These are phyloP conservation scores for Syzygium malaccense DNA, from an alignment of 441 rosid genomes.

Conservation along the genomic window DNA sequence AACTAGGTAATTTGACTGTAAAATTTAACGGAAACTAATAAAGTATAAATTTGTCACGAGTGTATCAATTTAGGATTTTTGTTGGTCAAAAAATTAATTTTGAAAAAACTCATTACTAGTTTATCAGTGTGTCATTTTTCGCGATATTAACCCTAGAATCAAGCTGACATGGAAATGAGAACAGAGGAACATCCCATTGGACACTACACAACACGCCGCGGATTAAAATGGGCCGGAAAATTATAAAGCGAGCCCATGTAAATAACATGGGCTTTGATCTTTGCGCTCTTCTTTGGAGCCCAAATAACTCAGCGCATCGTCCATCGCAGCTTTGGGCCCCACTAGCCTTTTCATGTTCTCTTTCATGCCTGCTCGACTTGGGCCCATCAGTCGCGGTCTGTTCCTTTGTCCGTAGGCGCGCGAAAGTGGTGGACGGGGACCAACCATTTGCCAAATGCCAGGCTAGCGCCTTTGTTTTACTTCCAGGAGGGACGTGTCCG, in stretches of 20 bases:
- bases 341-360: neutral
- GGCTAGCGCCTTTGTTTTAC: neutral
- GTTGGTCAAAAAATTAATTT: too few relatives aligned
- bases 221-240: neutral
- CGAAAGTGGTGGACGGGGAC: neutral
- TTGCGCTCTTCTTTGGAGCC: neutral
- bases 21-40: too few relatives aligned
- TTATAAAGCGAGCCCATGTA: neutral
- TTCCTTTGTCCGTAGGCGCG: neutral
- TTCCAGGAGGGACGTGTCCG: neutral
- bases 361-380: neutral
- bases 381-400: neutral
- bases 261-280: neutral
- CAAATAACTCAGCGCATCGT: neutral
- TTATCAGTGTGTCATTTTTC: too few relatives aligned
- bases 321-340: neutral
- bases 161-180: too few relatives aligned
- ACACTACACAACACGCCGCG: neutral
- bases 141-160: too few relatives aligned
- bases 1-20: accelerated
- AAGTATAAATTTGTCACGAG: accelerated
- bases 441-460: neutral
- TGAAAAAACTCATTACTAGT: accelerated
- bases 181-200: neutral
- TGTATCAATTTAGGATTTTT: accelerated